These are phyloP conservation scores for Porogramme epimiltina DNA, from an alignment of 1,284 basidiomycete genomes.

Conservation along the genomic window DNA sequence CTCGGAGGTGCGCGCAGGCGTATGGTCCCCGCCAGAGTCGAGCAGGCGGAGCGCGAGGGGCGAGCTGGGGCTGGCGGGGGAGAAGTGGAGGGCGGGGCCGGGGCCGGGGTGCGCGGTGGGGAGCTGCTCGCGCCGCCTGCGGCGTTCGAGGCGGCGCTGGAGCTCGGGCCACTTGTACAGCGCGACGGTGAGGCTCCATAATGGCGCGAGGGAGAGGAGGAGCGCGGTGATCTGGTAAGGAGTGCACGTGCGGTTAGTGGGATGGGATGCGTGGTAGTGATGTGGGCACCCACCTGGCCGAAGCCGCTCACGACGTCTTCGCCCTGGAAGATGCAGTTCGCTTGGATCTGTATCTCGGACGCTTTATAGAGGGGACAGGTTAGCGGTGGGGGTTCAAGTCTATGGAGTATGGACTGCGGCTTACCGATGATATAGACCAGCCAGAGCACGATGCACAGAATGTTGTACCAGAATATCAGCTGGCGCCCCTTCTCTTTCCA, in stretches of 20 bases:
- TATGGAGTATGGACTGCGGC: background rate
- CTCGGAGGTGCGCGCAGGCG: background rate
- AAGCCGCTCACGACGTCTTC: constrained; percentile 31
- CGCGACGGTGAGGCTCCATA: constrained; percentile 30
- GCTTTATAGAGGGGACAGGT: constrained; percentile 10
- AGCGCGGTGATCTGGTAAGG: constrained; percentile 26
- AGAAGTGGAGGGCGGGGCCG: background rate
- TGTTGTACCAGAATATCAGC: constrained; percentile 24
- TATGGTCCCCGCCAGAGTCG: background rate
- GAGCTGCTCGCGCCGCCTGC: constrained; percentile 1
- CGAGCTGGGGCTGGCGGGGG: background rate
- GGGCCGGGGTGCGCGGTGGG: background rate
- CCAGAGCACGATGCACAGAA: constrained; percentile 24
- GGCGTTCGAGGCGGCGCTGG: constrained; percentile 20
- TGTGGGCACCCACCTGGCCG: constrained; percentile 26
- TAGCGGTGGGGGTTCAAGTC: background rate
- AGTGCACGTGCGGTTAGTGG: background rate
- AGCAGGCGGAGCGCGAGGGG: background rate
- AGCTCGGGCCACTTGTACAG: constrained; percentile 28
- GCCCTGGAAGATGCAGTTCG: constrained; percentile 27
- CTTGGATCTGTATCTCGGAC: constrained; percentile 26
- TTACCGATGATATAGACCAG: constrained; percentile 26
- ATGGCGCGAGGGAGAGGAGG: constrained; percentile 27
- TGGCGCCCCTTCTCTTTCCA: constrained; percentile 16
- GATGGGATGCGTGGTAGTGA: background rate